Percentiles rank a stretch among this genome's conserved stretches.
phyloP scores from a whole-genome alignment of 192 early-diverging fungal genomes.

The Entomortierella beljakovae region DNA sequence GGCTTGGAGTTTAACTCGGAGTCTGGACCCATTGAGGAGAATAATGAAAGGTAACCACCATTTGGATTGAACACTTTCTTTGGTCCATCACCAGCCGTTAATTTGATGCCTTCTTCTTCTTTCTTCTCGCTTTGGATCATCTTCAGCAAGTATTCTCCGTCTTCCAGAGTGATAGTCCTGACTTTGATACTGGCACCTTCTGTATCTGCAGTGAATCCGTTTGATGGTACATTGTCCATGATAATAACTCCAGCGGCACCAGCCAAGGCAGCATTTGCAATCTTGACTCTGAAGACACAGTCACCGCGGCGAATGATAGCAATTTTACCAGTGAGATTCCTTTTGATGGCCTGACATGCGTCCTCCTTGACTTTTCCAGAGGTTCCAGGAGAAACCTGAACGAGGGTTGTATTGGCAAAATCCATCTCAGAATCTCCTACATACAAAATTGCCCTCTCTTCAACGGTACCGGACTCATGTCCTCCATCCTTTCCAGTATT shows the following conservation, averaged over 20 bases:
- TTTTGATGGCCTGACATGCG: constrained; percentile 62
- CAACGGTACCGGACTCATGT: too few species aligned
- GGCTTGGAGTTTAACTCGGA: constrained; percentile 76
- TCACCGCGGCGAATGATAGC: constrained; percentile 75
- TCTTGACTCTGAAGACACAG: constrained; percentile 77
- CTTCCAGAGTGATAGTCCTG: constrained; percentile 63
- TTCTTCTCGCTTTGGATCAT: constrained; percentile 51
- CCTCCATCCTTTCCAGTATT: background rate
- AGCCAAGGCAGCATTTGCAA: constrained; percentile 60
- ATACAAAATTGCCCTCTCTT: constrained; percentile 50
- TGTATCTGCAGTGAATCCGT: constrained; percentile 15
- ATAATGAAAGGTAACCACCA: constrained; percentile 74
- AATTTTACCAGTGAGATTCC: constrained; percentile 60
- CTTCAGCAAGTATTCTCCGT: constrained; percentile 61
- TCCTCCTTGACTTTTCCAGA: constrained; percentile 59
- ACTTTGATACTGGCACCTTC: constrained; percentile 63
- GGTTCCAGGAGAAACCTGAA: constrained; percentile 57
- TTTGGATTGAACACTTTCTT: constrained; percentile 57
- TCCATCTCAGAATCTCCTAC: constrained; percentile 39
- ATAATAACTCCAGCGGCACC: constrained; percentile 75
- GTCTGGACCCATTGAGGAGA: constrained; percentile 81
- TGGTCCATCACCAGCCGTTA: constrained; percentile 61
- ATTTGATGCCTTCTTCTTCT: constrained; percentile 36
- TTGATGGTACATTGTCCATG: constrained; percentile 61
- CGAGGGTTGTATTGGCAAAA: constrained; percentile 55